Evolutionary conservation across 495 filamentous ascomycete genomes (phyloP), one percentile per base, ranked within the genome.

Genomic region (Penicillium parvum): DNA sequence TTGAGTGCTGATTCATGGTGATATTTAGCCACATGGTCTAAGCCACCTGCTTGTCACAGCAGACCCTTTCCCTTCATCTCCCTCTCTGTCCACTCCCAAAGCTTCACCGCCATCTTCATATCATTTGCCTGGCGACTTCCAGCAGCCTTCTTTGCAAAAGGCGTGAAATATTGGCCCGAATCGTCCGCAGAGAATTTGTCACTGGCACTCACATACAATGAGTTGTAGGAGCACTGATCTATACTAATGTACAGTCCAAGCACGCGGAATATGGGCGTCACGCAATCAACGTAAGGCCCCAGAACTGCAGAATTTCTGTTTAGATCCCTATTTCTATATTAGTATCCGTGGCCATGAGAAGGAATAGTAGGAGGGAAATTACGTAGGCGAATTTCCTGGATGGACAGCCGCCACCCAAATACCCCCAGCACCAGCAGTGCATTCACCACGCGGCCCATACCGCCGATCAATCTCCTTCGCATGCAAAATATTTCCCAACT

Each of bases 401-500:
- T 74, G 69, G 27, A 74, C 72, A 11, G 57, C 49, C 26, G 61
- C 45, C 18, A 48, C 38, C 64, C 62, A 66, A 33, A 72, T 67
- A 47, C 68, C 65, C 18, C 64, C 66, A 5, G 57, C 37, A 5
- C 53, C 53, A 4, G 39, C 49, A 18, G 60, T 59, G 29, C 49
- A 55, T 7, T 29, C 28, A 7, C 60, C 65, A 7, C 45, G 43
- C 9, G 69, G 69, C 4, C 68, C 71, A 37, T 68, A 72, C 21
- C 37, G 53, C 28, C 40, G 45, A 17, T 46, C 39, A 33, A 69
- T 42, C 11, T 40, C 53, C 44, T 58, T 63, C 11, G 63, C 43
- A 45, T 71, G 63, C 25, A 74, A 28, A 23, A 72, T 53, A 30
- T 69, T 69, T 21, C 66, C 66, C 16, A 72, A 61, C 51, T 72